A percentile compares a stretch with the other conserved stretches of the same genome.
Evolutionary conservation across 345 rosid species (phyloP).

Genomic region (Geranium rotundifolium): DNA sequence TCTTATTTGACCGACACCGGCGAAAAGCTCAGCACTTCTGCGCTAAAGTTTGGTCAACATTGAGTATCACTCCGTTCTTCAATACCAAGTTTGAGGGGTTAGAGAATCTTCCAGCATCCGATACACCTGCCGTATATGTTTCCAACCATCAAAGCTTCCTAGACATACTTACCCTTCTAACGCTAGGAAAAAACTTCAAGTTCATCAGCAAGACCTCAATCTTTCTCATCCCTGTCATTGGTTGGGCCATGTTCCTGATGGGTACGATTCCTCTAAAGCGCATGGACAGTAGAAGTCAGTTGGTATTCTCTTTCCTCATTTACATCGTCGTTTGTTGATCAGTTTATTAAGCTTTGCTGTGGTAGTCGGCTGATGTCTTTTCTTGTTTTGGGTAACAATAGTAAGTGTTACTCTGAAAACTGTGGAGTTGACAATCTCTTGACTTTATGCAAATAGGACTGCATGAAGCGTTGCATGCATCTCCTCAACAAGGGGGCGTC

Average conservation of each 20-base stretch:
- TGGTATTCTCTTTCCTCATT: slow-evolving; percentile 32
- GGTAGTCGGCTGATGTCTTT: not conserved
- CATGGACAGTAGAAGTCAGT: slow-evolving; percentile 82
- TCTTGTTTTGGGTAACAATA: not conserved
- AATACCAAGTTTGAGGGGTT: slow-evolving; percentile 51
- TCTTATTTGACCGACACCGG: slow-evolving; percentile 53
- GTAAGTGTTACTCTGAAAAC: not conserved
- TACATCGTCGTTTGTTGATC: not conserved
- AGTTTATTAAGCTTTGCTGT: slow-evolving; percentile 1
- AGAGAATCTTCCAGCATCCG: slow-evolving; percentile 70
- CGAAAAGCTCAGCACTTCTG: slow-evolving; percentile 61
- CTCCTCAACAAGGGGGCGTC: slow-evolving; percentile 72
- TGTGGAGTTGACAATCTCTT: slow-evolving; percentile 10
- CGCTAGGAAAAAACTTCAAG: slow-evolving; percentile 72
- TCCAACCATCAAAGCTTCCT: slow-evolving; percentile 94
- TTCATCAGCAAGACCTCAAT: slow-evolving; percentile 83
- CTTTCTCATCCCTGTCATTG: slow-evolving; percentile 65
- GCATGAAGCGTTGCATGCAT: slow-evolving; percentile 75
- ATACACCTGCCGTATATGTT: slow-evolving; percentile 73
- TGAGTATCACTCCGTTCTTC: slow-evolving; percentile 44
- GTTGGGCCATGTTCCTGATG: slow-evolving; percentile 92
- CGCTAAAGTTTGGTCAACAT: slow-evolving; percentile 68
- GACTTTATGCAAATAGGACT: slow-evolving; percentile 40
- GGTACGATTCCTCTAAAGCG: slow-evolving; percentile 82
- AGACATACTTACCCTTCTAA: slow-evolving; percentile 78